phyloP scores from a whole-genome alignment of 176 grass and related monocot genomes.

The Hsuehochloa calcarea region DNA sequence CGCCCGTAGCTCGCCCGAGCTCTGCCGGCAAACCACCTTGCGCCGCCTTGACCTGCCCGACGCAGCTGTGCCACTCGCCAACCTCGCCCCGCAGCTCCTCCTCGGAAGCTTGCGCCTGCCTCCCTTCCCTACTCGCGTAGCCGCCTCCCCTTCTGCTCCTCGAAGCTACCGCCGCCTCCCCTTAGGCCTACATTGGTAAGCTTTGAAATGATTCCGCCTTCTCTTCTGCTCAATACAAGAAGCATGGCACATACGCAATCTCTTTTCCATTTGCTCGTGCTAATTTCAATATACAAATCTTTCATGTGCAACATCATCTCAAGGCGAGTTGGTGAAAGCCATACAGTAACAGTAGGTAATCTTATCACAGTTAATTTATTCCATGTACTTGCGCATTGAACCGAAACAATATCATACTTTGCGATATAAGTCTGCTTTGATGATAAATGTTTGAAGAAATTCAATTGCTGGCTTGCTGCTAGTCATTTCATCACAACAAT shows the following conservation, averaged over 20 bases:
- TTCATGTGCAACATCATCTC: slow-evolving; percentile 78
- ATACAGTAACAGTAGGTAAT: slow-evolving; percentile 70
- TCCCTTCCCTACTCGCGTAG: too few relatives aligned
- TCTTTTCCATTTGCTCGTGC: background rate
- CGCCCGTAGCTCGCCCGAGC: too few relatives aligned
- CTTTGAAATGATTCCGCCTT: too few relatives aligned
- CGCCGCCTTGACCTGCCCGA: too few relatives aligned
- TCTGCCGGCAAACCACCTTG: too few relatives aligned
- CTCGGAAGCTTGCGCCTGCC: too few relatives aligned
- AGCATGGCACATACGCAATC: background rate
- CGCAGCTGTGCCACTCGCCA: too few relatives aligned
- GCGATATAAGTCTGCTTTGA: background rate
- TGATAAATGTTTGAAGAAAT: background rate
- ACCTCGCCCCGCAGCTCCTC: too few relatives aligned
- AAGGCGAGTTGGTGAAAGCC: slow-evolving; percentile 83
- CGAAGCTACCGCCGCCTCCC: too few relatives aligned
- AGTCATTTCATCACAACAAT: slow-evolving; percentile 5
- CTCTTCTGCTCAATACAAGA: slow-evolving; percentile 4
- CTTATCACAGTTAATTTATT: background rate
- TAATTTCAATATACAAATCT: slow-evolving; percentile 1
- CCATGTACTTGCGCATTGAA: background rate
- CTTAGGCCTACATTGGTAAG: too few relatives aligned
- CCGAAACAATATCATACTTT: background rate
- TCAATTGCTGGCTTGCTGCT: background rate
- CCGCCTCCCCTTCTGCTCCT: too few relatives aligned